These are phyloP conservation scores for Metrosideros polymorpha DNA, from an alignment of 441 rosid genomes.

Conservation along the genomic window DNA sequence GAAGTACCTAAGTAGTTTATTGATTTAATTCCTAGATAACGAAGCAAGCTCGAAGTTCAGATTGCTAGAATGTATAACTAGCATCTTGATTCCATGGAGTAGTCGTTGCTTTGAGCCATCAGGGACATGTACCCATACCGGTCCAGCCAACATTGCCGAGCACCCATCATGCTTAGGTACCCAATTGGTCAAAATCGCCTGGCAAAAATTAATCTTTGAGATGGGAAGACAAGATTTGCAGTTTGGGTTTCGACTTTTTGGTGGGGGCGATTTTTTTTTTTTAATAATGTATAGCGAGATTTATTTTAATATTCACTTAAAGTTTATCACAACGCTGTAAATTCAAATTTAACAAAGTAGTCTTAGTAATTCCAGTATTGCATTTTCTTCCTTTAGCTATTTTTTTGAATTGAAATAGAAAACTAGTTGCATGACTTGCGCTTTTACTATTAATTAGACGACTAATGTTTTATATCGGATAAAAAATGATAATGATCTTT, in stretches of 20 bases:
- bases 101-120: not conserved
- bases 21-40: no score
- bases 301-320: no score
- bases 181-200: rapidly evolving
- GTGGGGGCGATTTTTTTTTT: not conserved
- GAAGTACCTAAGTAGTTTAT: not conserved
- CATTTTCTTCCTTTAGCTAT: no score
- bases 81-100: no score
- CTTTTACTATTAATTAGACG: not conserved
- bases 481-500: not conserved
- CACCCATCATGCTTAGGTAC: not conserved
- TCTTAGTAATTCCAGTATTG: no score
- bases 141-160: not conserved
- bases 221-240: not conserved
- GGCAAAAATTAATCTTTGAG: not conserved
- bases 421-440: not conserved
- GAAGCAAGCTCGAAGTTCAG: no score
- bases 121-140: not conserved
- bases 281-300: not conserved
- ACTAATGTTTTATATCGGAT: not conserved
- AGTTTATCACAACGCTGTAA: no score
- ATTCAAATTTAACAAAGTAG: no score
- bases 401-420: no score
- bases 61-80: no score
- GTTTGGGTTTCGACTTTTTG: not conserved